Base-by-base conservation (phyloP, 192 early-diverging fungal genomes). In the Tieghemiomyces parasiticus region DNA sequence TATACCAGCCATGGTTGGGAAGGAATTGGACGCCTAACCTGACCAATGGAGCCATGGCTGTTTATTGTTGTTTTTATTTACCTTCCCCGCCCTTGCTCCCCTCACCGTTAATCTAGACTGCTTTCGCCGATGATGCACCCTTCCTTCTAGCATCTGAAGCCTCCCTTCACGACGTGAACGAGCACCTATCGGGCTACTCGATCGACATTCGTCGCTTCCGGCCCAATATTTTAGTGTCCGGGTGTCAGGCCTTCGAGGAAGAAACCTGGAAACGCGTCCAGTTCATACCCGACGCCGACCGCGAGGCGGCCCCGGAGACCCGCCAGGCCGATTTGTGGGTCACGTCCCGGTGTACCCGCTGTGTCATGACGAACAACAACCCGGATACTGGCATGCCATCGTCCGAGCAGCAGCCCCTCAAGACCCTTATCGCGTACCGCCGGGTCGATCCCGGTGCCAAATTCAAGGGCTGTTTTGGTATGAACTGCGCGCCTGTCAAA, bases 61-160 rank as follows among this genome's bases (percentile, higher is more conserved):
- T n/a, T n/a, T n/a, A n/a, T n/a, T n/a, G n/a, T n/a, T n/a, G n/a
- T n/a, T n/a, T n/a, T n/a, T n/a, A n/a, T n/a, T n/a, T n/a, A n/a
- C n/a, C n/a, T n/a, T n/a, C n/a, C n/a, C n/a, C n/a, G n/a, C n/a
- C n/a, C n/a, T n/a, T n/a, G n/a, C n/a, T n/a, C n/a, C n/a, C n/a
- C n/a, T n/a, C n/a, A n/a, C n/a, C n/a, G n/a, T n/a, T n/a, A n/a
- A n/a, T n/a, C n/a, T n/a, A n/a, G n/a, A n/a, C n/a, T n/a, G n/a
- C n/a, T n/a, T n/a, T n/a, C n/a, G n/a, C n/a, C n/a, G n/a, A 88
- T 60, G 76, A 68, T 29, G 83, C 59, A 62, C 86, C 86, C 9
- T 71, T 88, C 62, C 65, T 87, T 12, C 38, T 83, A 29, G 44
- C 77, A 19, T 72, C 71, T 1, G 61, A 74, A 44, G 71, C 71